Conservation (phyloP, 2,329 filamentous ascomycete species). For the Hypoxylon sp. region DNA sequence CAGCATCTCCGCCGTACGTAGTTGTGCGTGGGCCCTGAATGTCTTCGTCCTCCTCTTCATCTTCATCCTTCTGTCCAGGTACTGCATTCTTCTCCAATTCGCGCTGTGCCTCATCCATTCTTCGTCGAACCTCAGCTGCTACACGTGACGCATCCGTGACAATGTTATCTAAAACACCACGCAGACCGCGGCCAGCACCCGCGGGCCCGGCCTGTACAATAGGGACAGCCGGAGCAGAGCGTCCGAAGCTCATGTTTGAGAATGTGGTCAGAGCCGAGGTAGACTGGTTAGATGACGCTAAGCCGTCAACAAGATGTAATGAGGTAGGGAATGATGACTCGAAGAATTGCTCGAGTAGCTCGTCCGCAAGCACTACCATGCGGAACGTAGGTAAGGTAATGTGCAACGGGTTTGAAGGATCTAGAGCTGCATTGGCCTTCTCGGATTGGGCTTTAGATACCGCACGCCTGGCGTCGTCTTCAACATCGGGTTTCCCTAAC, state of each 20-base stretch:
- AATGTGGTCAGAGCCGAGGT: slow-evolving; percentile 87
- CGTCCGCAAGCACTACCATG: slow-evolving; percentile 97
- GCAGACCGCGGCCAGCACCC: slow-evolving; percentile 78
- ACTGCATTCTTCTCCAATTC: slow-evolving; percentile 87
- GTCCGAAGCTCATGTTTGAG: slow-evolving; percentile 72
- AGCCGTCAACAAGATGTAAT: slow-evolving; percentile 84
- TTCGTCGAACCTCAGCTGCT: slow-evolving; percentile 87
- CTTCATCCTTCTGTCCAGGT: slow-evolving; percentile 73
- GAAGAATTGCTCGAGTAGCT: slow-evolving; percentile 96
- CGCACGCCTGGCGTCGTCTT: slow-evolving; percentile 49
- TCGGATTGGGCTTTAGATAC: slow-evolving; percentile 76
- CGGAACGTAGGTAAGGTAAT: slow-evolving; percentile 98
- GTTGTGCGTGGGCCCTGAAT: slow-evolving; percentile 50
- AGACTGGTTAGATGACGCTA: slow-evolving; percentile 59
- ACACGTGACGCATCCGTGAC: slow-evolving; percentile 98
- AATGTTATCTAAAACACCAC: slow-evolving; percentile 96
- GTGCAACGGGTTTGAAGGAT: slow-evolving; percentile 91
- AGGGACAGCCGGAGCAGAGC: slow-evolving; percentile 56
- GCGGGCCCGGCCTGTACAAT: slow-evolving; percentile 55
- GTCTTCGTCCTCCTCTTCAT: slow-evolving; percentile 78
- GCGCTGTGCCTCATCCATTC: slow-evolving; percentile 95
- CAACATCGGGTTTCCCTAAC: slow-evolving; percentile 47
- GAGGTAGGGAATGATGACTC: slow-evolving; percentile 94
- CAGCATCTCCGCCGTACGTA: slow-evolving; percentile 66
- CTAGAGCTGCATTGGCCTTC: slow-evolving; percentile 88